phyloP scores from a whole-genome alignment of 192 early-diverging fungal species.

The Endogone sp. region DNA sequence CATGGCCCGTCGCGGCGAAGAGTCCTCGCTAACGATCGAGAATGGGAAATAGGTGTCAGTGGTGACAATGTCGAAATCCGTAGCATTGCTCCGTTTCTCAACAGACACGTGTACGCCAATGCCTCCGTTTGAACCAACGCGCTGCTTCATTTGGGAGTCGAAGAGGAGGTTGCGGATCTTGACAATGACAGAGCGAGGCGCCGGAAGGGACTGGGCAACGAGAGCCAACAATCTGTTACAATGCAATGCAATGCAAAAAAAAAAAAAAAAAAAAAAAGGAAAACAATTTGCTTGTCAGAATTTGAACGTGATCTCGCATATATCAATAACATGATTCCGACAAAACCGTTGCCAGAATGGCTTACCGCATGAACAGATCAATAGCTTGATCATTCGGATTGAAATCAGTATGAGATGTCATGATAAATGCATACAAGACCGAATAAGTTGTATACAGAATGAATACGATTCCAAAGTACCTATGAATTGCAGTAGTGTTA shows the following conservation, averaged over 20 bases:
- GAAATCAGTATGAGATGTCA: not conserved
- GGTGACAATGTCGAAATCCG: not conserved
- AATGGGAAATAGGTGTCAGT: not conserved
- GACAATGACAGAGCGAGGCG: not conserved
- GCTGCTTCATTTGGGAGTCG: not conserved
- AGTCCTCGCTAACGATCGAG: not conserved
- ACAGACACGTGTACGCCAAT: not conserved
- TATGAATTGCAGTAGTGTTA: not conserved
- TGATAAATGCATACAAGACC: not conserved
- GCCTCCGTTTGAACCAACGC: not conserved
- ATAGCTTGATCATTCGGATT: not conserved
- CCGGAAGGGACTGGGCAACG: not conserved
- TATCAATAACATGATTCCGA: not conserved
- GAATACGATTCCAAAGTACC: not conserved
- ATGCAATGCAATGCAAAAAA: too few species aligned
- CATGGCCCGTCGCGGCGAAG: not conserved
- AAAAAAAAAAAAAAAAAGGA: too few species aligned
- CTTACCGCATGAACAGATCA: not conserved
- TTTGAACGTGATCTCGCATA: not conserved
- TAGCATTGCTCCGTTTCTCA: not conserved
- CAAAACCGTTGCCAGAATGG: too few species aligned
- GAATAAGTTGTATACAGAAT: not conserved
- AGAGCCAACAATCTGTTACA: not conserved
- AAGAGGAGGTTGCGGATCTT: not conserved
- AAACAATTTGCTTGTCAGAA: not conserved